Conservation (phyloP, 805 yeast genomes). For the Isabelozyma heimii region DNA sequence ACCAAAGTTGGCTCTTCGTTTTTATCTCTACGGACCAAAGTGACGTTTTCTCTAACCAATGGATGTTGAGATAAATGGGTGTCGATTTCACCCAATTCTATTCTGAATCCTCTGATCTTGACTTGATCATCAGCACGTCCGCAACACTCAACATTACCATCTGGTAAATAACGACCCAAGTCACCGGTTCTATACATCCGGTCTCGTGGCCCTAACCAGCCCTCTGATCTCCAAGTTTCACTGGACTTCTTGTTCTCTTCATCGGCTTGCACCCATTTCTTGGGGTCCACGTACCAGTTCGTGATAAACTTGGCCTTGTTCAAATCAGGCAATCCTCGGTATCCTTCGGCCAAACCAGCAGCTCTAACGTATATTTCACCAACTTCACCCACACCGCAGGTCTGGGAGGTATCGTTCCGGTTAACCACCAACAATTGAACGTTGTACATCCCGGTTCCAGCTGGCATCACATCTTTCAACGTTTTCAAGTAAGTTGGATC, state of each 20-base stretch:
- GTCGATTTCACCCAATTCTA: slow-evolving; percentile 97
- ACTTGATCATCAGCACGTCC: slow-evolving; percentile 99
- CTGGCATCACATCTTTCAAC: slow-evolving; percentile 95
- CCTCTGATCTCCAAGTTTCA: slow-evolving; percentile 67
- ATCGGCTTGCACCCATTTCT: slow-evolving; percentile 61
- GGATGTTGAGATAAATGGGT: slow-evolving; percentile 95
- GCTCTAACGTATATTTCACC: slow-evolving; percentile 99
- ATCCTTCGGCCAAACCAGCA: slow-evolving; percentile 96
- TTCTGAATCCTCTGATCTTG: slow-evolving; percentile 97
- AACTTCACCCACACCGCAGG: slow-evolving; percentile 98
- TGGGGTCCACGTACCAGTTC: slow-evolving; percentile 82
- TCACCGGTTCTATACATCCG: slow-evolving; percentile 97
- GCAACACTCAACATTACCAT: slow-evolving; percentile 96
- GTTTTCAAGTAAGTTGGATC: slow-evolving; percentile 75
- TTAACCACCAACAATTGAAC: slow-evolving; percentile 94
- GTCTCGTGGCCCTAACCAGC: slow-evolving; percentile 93
- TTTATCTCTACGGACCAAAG: slow-evolving; percentile 87
- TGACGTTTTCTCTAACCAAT: slow-evolving; percentile 85
- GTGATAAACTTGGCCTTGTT: slow-evolving; percentile 83
- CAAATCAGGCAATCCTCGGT: slow-evolving; percentile 85
- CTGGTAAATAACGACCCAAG: slow-evolving; percentile 92
- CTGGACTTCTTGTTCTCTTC: slow-evolving; percentile 36
- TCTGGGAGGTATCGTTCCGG: slow-evolving; percentile 79
- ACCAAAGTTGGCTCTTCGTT: slow-evolving; percentile 90
- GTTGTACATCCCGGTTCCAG: slow-evolving; percentile 95